A percentile compares a stretch with the other conserved stretches of the same genome.
phyloP scores from a whole-genome alignment of 345 rosid genomes.

The Bruguiera parviflora region DNA sequence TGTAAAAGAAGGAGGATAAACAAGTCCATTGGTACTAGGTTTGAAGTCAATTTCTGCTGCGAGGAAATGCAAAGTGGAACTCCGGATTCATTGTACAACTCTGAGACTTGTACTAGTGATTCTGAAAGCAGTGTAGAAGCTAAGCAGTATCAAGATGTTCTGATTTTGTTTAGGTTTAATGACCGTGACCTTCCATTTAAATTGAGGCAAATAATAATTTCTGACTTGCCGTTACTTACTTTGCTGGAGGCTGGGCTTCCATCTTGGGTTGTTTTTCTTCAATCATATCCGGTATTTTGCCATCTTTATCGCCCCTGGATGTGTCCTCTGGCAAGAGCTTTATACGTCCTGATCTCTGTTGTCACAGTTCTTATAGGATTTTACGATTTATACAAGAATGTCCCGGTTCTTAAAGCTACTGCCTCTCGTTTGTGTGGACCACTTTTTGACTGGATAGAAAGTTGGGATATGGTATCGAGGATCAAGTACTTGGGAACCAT shows the following conservation, averaged over 20 bases:
- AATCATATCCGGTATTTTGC: slow-evolving; percentile 91
- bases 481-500: slow-evolving; percentile 97
- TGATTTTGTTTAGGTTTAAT: slow-evolving; percentile 71
- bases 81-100: slow-evolving; percentile 25
- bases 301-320: slow-evolving; percentile 98
- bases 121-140: slow-evolving; percentile 44
- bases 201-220: slow-evolving; percentile 64
- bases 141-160: slow-evolving; percentile 60
- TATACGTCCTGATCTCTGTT: slow-evolving; percentile 70
- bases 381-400: slow-evolving; percentile 93
- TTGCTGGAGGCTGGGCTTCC: slow-evolving; percentile 96
- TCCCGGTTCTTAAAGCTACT: slow-evolving; percentile 90
- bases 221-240: slow-evolving; percentile 76
- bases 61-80: slow-evolving; percentile 53
- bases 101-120: slow-evolving; percentile 33
- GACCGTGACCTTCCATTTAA: slow-evolving; percentile 81
- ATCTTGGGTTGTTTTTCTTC: slow-evolving; percentile 96
- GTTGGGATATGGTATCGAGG: slow-evolving; percentile 96
- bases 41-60: slow-evolving; percentile 56
- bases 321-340: slow-evolving; percentile 90
- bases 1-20: slow-evolving; percentile 76
- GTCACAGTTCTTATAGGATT: slow-evolving; percentile 87
- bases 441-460: slow-evolving; percentile 89
- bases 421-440: slow-evolving; percentile 87
- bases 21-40: slow-evolving; percentile 35